A percentile compares a stretch with the other conserved stretches of the same genome.
These are phyloP conservation scores for Solanum ossicruentum DNA, from an alignment of 257 asterid genomes.

Conservation along the genomic window DNA sequence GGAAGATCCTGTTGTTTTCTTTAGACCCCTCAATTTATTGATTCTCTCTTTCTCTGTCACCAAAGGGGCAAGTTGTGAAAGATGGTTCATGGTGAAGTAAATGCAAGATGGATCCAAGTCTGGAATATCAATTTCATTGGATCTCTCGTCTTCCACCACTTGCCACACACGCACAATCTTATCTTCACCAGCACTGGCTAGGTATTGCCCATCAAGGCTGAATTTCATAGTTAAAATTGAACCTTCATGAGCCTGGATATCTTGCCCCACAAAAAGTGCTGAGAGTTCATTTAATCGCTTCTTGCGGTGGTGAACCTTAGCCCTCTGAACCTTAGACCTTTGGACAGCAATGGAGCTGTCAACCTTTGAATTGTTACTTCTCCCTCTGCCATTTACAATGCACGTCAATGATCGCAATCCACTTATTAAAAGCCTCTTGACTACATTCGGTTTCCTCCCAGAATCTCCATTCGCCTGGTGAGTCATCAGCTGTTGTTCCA, in stretches of 20 bases:
- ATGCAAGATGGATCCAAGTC: conserved; percentile 74
- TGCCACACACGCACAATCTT: conserved; percentile 62
- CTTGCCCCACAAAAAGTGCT: conserved; percentile 62
- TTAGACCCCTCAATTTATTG: conserved; percentile 23
- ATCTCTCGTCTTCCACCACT: conserved; percentile 74
- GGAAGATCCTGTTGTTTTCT: conserved; percentile 55
- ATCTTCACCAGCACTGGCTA: conserved; percentile 90
- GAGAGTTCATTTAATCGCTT: conserved; percentile 67
- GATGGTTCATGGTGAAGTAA: conserved; percentile 59
- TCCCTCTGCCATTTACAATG: conserved; percentile 16
- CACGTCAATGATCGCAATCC: conserved; percentile 51
- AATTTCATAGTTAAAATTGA: conserved; percentile 77
- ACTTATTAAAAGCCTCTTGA: conserved; percentile 41
- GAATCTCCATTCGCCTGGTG: conserved; percentile 10
- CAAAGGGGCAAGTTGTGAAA: conserved; percentile 53
- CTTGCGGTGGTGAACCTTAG: conserved; percentile 42
- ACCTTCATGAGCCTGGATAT: conserved; percentile 80
- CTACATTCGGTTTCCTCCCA: conserved; percentile 14
- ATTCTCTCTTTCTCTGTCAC: conserved; percentile 40
- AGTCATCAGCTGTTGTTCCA: background rate
- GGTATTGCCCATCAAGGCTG: conserved; percentile 60
- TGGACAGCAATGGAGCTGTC: conserved; percentile 5
- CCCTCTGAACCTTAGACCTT: conserved; percentile 28
- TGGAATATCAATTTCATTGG: conserved; percentile 33
- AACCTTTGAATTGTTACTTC: conserved; percentile 7